These are phyloP conservation scores for Mortierella antarctica DNA, from an alignment of 192 early-diverging fungal species.

Conservation along the genomic window DNA sequence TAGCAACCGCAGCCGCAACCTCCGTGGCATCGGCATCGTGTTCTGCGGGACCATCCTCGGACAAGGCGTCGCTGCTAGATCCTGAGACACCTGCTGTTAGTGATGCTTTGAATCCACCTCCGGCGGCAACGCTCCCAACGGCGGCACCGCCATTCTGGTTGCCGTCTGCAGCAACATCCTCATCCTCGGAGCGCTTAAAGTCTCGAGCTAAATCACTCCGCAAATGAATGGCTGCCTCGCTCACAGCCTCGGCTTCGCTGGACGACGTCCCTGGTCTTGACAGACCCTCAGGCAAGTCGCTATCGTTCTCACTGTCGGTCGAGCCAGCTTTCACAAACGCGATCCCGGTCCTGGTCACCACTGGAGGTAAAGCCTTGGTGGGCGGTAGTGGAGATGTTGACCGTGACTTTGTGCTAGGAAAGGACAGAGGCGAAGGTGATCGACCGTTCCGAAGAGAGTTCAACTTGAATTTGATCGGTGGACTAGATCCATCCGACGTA, in stretches of 20 bases:
- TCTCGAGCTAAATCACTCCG: constrained; percentile 43
- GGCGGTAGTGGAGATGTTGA: constrained; percentile 27
- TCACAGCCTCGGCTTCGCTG: neutral
- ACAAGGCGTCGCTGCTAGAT: too few relatives aligned
- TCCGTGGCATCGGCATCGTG: too few relatives aligned
- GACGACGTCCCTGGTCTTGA: neutral
- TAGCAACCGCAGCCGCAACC: too few relatives aligned
- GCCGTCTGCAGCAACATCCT: neutral
- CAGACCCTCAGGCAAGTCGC: neutral
- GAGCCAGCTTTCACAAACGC: constrained; percentile 37
- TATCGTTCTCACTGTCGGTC: neutral
- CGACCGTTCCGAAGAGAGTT: constrained; percentile 37
- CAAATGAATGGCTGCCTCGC: constrained; percentile 35
- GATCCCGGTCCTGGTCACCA: constrained; percentile 30
- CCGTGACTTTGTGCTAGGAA: constrained; percentile 12
- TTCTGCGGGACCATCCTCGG: too few relatives aligned
- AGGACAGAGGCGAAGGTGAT: constrained; percentile 37
- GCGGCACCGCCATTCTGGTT: neutral
- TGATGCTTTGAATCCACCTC: neutral
- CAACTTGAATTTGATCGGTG: constrained; percentile 45
- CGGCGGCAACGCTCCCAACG: neutral
- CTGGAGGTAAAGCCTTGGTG: constrained; percentile 1
- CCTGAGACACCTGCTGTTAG: neutral
- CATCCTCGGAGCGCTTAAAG: constrained; percentile 26
- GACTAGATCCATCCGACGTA: neutral